Evolutionary conservation across 768 basidiomycete species (phyloP).

Genomic region (Kwoniella pini): DNA sequence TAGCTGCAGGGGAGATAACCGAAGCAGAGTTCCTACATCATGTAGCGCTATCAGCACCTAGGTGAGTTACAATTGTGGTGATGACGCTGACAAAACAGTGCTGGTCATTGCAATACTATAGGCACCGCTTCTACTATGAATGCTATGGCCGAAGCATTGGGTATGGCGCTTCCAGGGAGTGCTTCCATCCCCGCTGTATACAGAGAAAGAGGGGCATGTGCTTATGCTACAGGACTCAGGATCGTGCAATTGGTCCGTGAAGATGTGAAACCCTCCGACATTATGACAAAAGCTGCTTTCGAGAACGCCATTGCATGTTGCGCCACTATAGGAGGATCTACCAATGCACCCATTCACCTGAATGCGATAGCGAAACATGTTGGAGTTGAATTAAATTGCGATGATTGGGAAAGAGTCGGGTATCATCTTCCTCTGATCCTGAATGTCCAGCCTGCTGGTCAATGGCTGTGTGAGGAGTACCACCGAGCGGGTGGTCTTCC

Average conservation of each 20-base stretch:
- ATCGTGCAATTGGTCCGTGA: conserved; percentile 52
- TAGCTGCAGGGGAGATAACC: conserved; percentile 41
- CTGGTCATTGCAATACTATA: conserved; percentile 52
- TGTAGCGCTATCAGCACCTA: conserved; percentile 45
- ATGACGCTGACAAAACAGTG: conserved; percentile 18
- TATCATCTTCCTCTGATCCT: conserved; percentile 43
- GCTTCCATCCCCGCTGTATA: conserved; percentile 53
- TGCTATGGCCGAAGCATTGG: conserved; percentile 51
- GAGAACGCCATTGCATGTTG: conserved; percentile 47
- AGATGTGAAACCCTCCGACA: conserved; percentile 52
- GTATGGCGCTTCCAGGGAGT: conserved; percentile 52
- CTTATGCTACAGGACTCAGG: conserved; percentile 47
- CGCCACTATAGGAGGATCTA: conserved; percentile 49
- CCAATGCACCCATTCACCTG: conserved; percentile 49
- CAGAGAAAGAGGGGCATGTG: conserved; percentile 52
- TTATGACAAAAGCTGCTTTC: conserved; percentile 45
- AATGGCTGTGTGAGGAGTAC: conserved; percentile 50
- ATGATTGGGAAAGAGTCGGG: conserved; percentile 47
- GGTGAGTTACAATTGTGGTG: conserved; percentile 19
- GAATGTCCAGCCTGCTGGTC: conserved; percentile 46
- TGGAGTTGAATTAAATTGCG: conserved; percentile 38
- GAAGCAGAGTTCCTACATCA: conserved; percentile 44
- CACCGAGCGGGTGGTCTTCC: conserved; percentile 50
- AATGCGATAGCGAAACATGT: conserved; percentile 50
- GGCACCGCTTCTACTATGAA: conserved; percentile 54